Conservation (phyloP, 108 stramenopile species). For the Halocafeteria seosinensis region DNA sequence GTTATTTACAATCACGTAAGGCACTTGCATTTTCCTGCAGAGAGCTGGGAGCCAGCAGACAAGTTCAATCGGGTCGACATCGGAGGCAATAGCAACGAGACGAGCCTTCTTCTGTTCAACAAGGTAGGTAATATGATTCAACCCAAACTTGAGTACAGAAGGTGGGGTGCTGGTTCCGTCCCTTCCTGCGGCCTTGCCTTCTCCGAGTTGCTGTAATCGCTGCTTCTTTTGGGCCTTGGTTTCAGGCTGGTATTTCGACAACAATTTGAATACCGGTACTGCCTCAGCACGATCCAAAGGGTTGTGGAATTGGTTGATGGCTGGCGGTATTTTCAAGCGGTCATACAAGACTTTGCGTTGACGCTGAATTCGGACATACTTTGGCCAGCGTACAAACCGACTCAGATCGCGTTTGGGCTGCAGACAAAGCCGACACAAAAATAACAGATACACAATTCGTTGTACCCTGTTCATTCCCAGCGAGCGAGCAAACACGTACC, state of each 20-base stretch:
- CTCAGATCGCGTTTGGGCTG: conserved; percentile 72
- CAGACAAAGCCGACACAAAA: neutral
- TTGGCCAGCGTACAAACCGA: conserved; percentile 92
- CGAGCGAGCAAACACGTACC: conserved; percentile 14
- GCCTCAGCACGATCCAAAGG: conserved; percentile 90
- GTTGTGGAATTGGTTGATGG: conserved; percentile 95
- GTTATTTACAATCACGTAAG: conserved; percentile 97
- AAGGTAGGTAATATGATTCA: conserved; percentile 94
- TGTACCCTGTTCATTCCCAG: neutral
- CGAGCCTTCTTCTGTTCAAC: conserved; percentile 96
- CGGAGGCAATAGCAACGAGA: conserved; percentile 88
- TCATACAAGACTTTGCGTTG: conserved; percentile 92
- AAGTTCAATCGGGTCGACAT: conserved; percentile 94
- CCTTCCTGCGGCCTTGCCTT: conserved; percentile 57
- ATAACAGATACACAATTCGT: neutral
- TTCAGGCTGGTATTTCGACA: conserved; percentile 94
- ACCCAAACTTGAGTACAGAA: conserved; percentile 73
- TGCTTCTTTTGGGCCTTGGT: conserved; percentile 85
- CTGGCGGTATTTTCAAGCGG: conserved; percentile 91
- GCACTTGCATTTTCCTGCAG: conserved; percentile 96
- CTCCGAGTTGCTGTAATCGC: conserved; percentile 81
- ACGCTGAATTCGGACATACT: conserved; percentile 91
- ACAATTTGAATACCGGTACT: conserved; percentile 77
- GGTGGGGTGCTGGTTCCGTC: conserved; percentile 38
- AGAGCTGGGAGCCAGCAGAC: conserved; percentile 96